Conservation (phyloP, 495 filamentous ascomycete species). For the Talaromyces ruber region DNA sequence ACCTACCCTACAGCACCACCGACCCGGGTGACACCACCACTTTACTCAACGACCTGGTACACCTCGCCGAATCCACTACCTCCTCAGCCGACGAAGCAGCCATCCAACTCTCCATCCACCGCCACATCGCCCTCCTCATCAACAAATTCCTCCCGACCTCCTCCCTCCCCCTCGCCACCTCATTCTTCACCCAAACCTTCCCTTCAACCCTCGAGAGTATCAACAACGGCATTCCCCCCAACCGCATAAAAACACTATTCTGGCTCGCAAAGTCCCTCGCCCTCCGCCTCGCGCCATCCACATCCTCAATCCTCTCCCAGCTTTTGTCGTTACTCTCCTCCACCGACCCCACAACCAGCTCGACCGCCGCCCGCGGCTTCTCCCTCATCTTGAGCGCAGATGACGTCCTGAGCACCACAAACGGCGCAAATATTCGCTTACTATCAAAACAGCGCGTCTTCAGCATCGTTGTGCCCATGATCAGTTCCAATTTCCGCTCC, state of each 20-base stretch:
- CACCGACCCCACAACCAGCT: slow-evolving; percentile 22
- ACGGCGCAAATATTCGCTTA: slow-evolving; percentile 56
- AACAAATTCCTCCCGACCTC: slow-evolving; percentile 57
- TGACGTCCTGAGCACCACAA: slow-evolving; percentile 54
- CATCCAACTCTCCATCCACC: slow-evolving; percentile 45
- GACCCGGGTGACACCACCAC: slow-evolving; percentile 18
- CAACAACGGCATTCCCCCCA: slow-evolving; percentile 6
- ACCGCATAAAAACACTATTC: slow-evolving; percentile 35
- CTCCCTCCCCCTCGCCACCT: slow-evolving; percentile 25
- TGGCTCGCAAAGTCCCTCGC: slow-evolving; percentile 49
- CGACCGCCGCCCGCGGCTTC: slow-evolving; percentile 51
- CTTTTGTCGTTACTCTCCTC: slow-evolving; percentile 51
- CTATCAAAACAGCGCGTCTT: slow-evolving; percentile 60
- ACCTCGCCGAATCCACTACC: slow-evolving; percentile 18
- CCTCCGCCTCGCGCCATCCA: slow-evolving; percentile 37
- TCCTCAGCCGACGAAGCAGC: slow-evolving; percentile 16
- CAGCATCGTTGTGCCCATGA: slow-evolving; percentile 48
- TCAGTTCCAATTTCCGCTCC: slow-evolving; percentile 46
- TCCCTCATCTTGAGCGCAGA: slow-evolving; percentile 52
- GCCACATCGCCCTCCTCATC: slow-evolving; percentile 51
- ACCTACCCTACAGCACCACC: slow-evolving; percentile 21
- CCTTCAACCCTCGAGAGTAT: slow-evolving; percentile 10
- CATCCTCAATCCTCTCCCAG: slow-evolving; percentile 38
- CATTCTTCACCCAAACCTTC: slow-evolving; percentile 18
- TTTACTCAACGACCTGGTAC: slow-evolving; percentile 33